These are phyloP conservation scores for Aspergillus ustus DNA, from an alignment of 2,329 filamentous ascomycete genomes.

Conservation along the genomic window DNA sequence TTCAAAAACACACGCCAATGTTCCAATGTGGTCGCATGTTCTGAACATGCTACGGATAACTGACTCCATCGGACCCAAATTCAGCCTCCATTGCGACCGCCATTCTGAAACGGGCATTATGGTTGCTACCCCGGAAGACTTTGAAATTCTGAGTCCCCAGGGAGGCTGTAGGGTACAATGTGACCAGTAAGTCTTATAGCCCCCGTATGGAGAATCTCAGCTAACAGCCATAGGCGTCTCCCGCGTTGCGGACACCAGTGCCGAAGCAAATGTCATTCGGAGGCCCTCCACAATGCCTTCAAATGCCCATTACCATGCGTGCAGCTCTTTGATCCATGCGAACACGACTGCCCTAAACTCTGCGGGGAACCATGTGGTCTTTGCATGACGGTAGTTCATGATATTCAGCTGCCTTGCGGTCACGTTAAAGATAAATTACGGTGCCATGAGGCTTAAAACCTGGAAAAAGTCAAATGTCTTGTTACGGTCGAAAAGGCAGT, in stretches of 20 bases:
- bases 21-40: conserved; percentile 69
- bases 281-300: conserved; percentile 48
- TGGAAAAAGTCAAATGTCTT: conserved; percentile 53
- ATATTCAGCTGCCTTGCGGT: conserved; percentile 29
- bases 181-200: not conserved
- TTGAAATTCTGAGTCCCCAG: conserved; percentile 61
- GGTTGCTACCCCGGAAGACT: conserved; percentile 62
- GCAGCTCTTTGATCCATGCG: conserved; percentile 41
- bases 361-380: conserved; percentile 48
- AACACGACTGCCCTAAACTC: conserved; percentile 45
- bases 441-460: conserved; percentile 51
- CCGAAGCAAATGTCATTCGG: conserved; percentile 46
- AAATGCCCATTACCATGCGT: conserved; percentile 48
- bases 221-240: not conserved
- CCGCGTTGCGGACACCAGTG: not conserved
- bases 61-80: conserved; percentile 53
- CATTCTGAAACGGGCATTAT: conserved; percentile 59
- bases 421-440: conserved; percentile 34
- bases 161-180: conserved; percentile 60
- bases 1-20: conserved; percentile 57
- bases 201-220: not conserved
- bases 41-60: conserved; percentile 54
- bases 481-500: conserved; percentile 53
- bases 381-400: conserved; percentile 31
- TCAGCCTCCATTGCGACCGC: conserved; percentile 65